These are phyloP conservation scores for Mycosphaerelloides madeirae DNA, from an alignment of 2,329 filamentous ascomycete species.

Conservation along the genomic window DNA sequence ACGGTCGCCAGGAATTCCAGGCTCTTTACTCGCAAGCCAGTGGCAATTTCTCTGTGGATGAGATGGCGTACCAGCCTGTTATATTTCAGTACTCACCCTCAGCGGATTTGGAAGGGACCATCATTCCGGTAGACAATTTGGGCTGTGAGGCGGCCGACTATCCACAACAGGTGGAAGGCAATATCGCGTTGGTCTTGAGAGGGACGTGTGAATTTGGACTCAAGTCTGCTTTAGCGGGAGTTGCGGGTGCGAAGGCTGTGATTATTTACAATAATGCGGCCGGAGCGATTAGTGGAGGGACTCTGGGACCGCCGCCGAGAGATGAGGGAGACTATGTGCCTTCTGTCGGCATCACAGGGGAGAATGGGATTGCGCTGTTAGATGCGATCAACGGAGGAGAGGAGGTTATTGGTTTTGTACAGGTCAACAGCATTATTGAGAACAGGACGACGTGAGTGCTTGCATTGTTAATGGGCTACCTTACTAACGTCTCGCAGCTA, in stretches of 20 bases:
- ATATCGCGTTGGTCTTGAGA: slow-evolving; percentile 66
- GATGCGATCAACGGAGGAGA: slow-evolving; percentile 47
- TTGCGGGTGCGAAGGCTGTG: slow-evolving; percentile 64
- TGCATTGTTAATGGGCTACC: background rate
- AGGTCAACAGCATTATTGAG: slow-evolving; percentile 43
- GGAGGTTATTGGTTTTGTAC: slow-evolving; percentile 35
- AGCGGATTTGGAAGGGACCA: slow-evolving; percentile 52
- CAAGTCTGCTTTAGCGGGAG: slow-evolving; percentile 65
- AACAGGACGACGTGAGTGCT: slow-evolving; percentile 42
- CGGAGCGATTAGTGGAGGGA: slow-evolving; percentile 51
- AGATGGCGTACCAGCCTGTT: slow-evolving; percentile 56
- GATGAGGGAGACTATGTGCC: slow-evolving; percentile 55
- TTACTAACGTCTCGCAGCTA: slow-evolving; percentile 26
- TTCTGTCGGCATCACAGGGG: slow-evolving; percentile 61
- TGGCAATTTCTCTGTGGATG: slow-evolving; percentile 48
- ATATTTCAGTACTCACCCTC: slow-evolving; percentile 62
- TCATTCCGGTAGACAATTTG: slow-evolving; percentile 55
- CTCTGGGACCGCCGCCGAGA: slow-evolving; percentile 60
- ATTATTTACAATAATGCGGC: slow-evolving; percentile 70
- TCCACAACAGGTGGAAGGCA: slow-evolving; percentile 53
- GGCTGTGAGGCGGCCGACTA: slow-evolving; percentile 64
- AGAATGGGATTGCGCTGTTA: slow-evolving; percentile 55
- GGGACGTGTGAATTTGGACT: slow-evolving; percentile 66
- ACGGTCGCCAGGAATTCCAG: slow-evolving; percentile 47
- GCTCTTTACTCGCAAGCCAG: slow-evolving; percentile 33